These are phyloP conservation scores for Adansonia madagascariensis DNA, from an alignment of 441 rosid genomes.

Conservation along the genomic window DNA sequence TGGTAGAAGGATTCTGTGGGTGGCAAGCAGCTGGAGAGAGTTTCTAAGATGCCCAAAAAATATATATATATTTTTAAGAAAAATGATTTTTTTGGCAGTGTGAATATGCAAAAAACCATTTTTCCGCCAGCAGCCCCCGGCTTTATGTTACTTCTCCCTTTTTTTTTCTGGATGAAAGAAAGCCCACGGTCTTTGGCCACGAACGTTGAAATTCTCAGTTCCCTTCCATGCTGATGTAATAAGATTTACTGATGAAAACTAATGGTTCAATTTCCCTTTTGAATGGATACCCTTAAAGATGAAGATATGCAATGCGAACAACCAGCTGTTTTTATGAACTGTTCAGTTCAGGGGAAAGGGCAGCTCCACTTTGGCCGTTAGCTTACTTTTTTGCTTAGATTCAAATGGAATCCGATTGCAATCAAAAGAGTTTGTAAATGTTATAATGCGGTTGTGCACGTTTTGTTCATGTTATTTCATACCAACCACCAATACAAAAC, in stretches of 20 bases:
- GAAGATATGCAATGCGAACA: too few relatives aligned
- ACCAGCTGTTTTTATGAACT: too few relatives aligned
- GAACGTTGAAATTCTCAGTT: too few relatives aligned
- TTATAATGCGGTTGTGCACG: background rate
- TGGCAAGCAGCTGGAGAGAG: background rate
- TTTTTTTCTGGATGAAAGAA: background rate
- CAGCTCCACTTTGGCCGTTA: too few relatives aligned
- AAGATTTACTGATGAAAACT: background rate
- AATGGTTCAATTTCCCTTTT: too few relatives aligned
- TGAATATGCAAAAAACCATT: background rate
- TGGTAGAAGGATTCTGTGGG: background rate
- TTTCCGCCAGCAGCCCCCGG: background rate
- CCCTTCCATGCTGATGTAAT: background rate
- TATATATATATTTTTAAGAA: background rate
- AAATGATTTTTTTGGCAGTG: background rate
- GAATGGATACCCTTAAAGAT: background rate
- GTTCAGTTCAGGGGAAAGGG: too few relatives aligned
- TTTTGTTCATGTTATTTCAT: background rate
- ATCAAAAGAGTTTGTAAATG: background rate
- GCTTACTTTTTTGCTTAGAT: background rate
- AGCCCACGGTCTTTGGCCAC: conserved; percentile 3
- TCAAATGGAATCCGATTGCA: background rate
- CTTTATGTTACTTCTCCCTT: background rate
- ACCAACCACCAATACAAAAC: background rate
- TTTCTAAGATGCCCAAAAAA: too few relatives aligned